Percentiles rank a stretch among this genome's conserved stretches.
Evolutionary conservation across 1,284 basidiomycete species (phyloP).

Genomic region (Sutorius eximius): DNA sequence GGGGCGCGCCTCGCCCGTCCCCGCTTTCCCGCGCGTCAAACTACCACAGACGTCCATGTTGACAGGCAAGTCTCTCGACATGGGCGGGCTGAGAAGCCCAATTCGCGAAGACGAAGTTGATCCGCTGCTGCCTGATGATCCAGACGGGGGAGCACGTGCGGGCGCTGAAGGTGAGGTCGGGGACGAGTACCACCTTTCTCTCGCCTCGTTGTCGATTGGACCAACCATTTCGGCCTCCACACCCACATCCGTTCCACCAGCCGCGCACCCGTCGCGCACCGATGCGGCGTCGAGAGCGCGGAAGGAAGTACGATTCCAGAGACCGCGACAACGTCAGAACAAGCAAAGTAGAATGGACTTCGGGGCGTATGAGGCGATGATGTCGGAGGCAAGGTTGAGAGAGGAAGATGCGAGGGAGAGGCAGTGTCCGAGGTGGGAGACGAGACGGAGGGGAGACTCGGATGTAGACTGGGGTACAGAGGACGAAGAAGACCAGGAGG

Average conservation of each 20-base stretch:
- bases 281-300: constrained; percentile 20
- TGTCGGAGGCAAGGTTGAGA: constrained; percentile 53
- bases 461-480: constrained; percentile 73
- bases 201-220: constrained; percentile 17
- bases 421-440: constrained; percentile 45
- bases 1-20: constrained; percentile 15
- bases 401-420: constrained; percentile 32
- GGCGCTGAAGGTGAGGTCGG: background rate
- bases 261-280: no score
- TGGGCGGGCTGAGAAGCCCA: background rate
- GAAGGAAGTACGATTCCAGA: constrained; percentile 30
- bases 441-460: constrained; percentile 61
- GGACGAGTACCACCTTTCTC: background rate
- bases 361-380: constrained; percentile 49
- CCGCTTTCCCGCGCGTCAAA: constrained; percentile 17
- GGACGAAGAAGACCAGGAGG: constrained; percentile 30
- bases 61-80: constrained; percentile 20
- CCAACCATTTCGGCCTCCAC: background rate
- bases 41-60: constrained; percentile 33
- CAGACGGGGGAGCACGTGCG: background rate
- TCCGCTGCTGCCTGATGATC: background rate
- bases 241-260: background rate
- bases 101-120: constrained; percentile 8
- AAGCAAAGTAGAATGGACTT: constrained; percentile 37
- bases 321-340: constrained; percentile 24